A percentile compares a stretch with the other conserved stretches of the same genome.
These are phyloP conservation scores for Coniochaeta hoffmannii DNA, from an alignment of 2,329 filamentous ascomycete species.

Conservation along the genomic window DNA sequence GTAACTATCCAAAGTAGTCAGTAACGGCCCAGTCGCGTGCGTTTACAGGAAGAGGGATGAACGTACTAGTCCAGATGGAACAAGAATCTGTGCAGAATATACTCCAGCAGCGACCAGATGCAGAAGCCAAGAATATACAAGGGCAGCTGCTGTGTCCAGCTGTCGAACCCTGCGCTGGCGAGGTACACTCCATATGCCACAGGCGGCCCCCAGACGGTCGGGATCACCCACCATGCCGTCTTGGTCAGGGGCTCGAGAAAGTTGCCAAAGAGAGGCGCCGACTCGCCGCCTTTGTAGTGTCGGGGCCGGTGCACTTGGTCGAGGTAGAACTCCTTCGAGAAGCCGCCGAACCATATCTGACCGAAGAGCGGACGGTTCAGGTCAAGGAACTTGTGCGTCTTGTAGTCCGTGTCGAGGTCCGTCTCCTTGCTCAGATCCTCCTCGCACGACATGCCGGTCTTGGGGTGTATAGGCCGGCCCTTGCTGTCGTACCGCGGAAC, in stretches of 20 bases:
- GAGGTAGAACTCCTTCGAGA: slow-evolving; percentile 92
- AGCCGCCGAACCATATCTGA: slow-evolving; percentile 83
- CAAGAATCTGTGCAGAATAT: slow-evolving; percentile 77
- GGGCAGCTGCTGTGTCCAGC: slow-evolving; percentile 34
- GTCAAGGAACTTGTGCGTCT: slow-evolving; percentile 89
- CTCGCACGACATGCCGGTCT: slow-evolving; percentile 81
- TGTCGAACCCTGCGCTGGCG: slow-evolving; percentile 54
- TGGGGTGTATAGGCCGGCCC: slow-evolving; percentile 38
- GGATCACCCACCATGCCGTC: slow-evolving; percentile 91
- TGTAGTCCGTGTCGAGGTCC: slow-evolving; percentile 67
- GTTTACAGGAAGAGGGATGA: neutral
- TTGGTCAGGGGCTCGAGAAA: slow-evolving; percentile 96
- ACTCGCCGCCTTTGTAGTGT: slow-evolving; percentile 89
- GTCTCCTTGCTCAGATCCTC: slow-evolving; percentile 86
- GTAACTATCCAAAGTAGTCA: slow-evolving; percentile 43
- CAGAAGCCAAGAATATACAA: slow-evolving; percentile 67
- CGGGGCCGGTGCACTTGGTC: slow-evolving; percentile 92
- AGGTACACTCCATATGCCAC: slow-evolving; percentile 65
- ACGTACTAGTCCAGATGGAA: slow-evolving; percentile 91
- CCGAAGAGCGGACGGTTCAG: slow-evolving; percentile 74
- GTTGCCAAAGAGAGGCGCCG: slow-evolving; percentile 92
- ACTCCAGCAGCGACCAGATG: slow-evolving; percentile 88
- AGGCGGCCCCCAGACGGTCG: slow-evolving; percentile 75
- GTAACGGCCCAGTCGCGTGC: neutral
- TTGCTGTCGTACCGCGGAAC: neutral